Conservation (phyloP, 2,329 filamentous ascomycete species). For the Hypoxylon sp. region DNA sequence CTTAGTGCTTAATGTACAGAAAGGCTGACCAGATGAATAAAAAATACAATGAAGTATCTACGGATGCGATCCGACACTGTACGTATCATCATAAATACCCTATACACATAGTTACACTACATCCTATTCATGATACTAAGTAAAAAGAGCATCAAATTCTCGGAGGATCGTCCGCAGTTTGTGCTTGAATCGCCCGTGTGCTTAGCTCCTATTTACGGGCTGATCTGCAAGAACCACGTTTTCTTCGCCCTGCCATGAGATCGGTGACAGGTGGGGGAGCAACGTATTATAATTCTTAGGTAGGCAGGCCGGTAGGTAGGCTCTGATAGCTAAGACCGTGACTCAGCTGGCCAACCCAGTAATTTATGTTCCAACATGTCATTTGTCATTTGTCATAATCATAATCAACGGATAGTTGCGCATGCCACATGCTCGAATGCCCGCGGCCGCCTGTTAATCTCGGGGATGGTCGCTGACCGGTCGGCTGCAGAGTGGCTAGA, state of each 20-base stretch:
- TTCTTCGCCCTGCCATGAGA: slow-evolving; percentile 13
- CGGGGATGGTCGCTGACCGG: background rate
- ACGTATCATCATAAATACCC: background rate
- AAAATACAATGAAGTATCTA: slow-evolving; percentile 9
- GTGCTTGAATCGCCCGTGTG: background rate
- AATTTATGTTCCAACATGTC: background rate
- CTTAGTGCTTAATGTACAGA: slow-evolving; percentile 19
- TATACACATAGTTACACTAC: background rate
- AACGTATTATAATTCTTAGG: background rate
- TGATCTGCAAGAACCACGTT: slow-evolving; percentile 28
- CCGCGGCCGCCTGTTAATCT: background rate
- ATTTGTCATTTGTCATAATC: background rate
- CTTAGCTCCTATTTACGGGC: background rate
- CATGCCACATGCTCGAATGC: background rate
- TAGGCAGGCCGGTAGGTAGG: background rate
- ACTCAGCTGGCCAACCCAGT: background rate
- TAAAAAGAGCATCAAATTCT: background rate
- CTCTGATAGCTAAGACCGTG: background rate
- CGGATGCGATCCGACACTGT: background rate
- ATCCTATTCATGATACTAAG: background rate
- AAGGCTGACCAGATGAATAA: slow-evolving; percentile 2
- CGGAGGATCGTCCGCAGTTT: background rate
- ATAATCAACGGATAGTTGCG: background rate
- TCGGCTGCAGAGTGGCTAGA: background rate
- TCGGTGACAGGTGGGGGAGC: slow-evolving; percentile 13